Evolutionary conservation across 208 protist species (phyloP).

Genomic region (Ichthyophonus hoferi): DNA sequence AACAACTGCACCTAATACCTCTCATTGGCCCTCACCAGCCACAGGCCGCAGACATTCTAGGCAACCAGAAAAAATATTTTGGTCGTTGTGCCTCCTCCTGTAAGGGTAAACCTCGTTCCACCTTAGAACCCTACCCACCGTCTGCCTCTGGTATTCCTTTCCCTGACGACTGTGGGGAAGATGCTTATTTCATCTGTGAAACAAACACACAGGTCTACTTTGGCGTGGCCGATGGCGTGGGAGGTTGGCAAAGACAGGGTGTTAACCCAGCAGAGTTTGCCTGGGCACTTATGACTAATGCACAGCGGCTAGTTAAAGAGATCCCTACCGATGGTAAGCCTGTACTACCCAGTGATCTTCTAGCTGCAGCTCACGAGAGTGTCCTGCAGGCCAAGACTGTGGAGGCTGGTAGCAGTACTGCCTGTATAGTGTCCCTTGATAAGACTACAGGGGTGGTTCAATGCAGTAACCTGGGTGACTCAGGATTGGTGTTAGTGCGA

Average conservation of each 20-base stretch:
- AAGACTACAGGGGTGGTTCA: background rate
- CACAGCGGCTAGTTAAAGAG: background rate
- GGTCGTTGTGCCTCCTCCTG: background rate
- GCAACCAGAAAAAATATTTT: background rate
- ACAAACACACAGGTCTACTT: background rate
- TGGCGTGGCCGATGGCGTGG: constrained; percentile 45
- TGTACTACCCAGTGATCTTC: background rate
- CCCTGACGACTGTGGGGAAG: constrained; percentile 18
- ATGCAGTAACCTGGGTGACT: constrained; percentile 38
- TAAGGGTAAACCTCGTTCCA: background rate
- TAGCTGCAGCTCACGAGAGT: background rate
- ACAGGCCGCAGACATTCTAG: too few species aligned
- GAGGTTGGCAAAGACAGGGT: constrained; percentile 31
- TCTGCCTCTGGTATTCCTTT: background rate
- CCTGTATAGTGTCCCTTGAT: constrained; percentile 16
- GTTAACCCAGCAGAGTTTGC: constrained; percentile 39
- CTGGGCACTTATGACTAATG: constrained; percentile 38
- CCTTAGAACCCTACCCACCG: background rate
- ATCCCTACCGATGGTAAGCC: too few species aligned
- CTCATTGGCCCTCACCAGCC: too few species aligned
- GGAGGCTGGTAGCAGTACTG: constrained; percentile 26
- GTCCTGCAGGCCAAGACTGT: background rate
- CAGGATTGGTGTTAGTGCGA: constrained; percentile 18
- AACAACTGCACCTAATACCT: too few species aligned
- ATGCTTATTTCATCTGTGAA: constrained; percentile 34